phyloP scores from a whole-genome alignment of 305 asterid genomes.

The Rubia tinctorum region DNA sequence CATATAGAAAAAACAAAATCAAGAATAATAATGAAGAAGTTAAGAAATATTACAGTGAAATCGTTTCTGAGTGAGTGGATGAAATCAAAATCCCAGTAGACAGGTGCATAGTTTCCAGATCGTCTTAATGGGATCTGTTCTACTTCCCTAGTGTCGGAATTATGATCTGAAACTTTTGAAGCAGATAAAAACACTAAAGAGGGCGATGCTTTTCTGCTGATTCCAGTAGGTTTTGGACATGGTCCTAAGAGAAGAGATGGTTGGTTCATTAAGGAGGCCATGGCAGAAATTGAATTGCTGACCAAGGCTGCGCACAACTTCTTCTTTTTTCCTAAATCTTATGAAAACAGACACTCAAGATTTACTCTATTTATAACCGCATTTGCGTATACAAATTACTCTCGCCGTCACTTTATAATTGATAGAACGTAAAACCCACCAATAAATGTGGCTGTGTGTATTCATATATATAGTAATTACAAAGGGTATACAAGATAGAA shows the following conservation, averaged over 20 bases:
- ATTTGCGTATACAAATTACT: too few relatives aligned
- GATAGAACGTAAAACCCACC: too few relatives aligned
- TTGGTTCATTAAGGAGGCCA: not conserved
- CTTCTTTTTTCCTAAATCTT: too few relatives aligned
- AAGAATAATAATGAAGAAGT: too few relatives aligned
- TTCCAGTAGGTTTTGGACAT: not conserved
- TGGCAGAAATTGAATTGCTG: not conserved
- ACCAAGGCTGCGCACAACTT: too few relatives aligned
- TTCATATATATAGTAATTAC: too few relatives aligned
- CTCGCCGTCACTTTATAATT: too few relatives aligned
- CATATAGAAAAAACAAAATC: too few relatives aligned
- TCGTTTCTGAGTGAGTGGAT: not conserved
- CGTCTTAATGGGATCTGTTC: not conserved
- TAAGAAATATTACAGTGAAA: not conserved
- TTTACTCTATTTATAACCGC: too few relatives aligned
- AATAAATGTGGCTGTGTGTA: too few relatives aligned
- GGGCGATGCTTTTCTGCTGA: not conserved
- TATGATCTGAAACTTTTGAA: not conserved
- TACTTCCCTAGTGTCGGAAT: not conserved
- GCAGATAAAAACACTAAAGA: not conserved
- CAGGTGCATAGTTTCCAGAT: constrained; percentile 12
- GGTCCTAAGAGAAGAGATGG: not conserved
- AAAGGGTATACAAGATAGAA: too few relatives aligned
- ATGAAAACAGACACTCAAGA: too few relatives aligned
- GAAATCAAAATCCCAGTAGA: constrained; percentile 5